Percentiles rank a stretch among this genome's conserved stretches.
These are phyloP conservation scores for Vigna radiata DNA, from an alignment of 306 rosid genomes.

Conservation along the genomic window DNA sequence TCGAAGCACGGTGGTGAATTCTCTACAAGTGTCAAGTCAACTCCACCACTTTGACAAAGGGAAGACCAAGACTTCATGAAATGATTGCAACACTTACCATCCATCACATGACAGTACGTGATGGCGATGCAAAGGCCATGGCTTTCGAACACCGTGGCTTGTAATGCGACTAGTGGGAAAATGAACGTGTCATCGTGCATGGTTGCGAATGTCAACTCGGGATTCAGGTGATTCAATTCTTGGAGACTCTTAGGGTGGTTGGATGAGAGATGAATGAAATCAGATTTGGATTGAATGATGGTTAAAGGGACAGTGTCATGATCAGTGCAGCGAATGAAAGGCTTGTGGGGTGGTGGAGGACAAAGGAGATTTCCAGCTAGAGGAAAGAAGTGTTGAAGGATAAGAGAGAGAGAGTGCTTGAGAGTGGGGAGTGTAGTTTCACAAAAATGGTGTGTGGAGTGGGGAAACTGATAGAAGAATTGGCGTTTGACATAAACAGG, in stretches of 20 bases:
- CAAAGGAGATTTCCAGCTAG: conserved; percentile 46
- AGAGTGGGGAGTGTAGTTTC: conserved; percentile 49
- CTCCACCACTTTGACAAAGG: conserved; percentile 26
- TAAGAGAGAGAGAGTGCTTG: conserved; percentile 53
- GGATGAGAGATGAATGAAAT: conserved; percentile 42
- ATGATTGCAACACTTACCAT: conserved; percentile 36
- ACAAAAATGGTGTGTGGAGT: conserved; percentile 39
- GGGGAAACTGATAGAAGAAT: conserved; percentile 58
- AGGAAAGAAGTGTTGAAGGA: conserved; percentile 42
- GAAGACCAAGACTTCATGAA: conserved; percentile 37
- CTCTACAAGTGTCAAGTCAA: not conserved
- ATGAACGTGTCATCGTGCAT: not conserved
- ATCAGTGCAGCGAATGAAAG: conserved; percentile 29
- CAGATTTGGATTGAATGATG: not conserved
- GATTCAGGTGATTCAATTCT: conserved; percentile 40
- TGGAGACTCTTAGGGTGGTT: conserved; percentile 34
- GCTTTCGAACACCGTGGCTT: conserved; percentile 43
- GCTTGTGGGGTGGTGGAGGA: conserved; percentile 50
- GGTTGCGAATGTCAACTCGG: conserved; percentile 12
- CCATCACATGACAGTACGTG: conserved; percentile 56
- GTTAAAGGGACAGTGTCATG: conserved; percentile 31
- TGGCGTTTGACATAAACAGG: conserved; percentile 48
- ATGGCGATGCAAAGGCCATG: conserved; percentile 50
- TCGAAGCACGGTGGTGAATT: conserved; percentile 30
- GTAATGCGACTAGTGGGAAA: conserved; percentile 41